Evolutionary conservation across 2,329 filamentous ascomycete species (phyloP), one percentile per base, ranked within the genome.

Genomic region (Chrysoporthe austroafricana): DNA sequence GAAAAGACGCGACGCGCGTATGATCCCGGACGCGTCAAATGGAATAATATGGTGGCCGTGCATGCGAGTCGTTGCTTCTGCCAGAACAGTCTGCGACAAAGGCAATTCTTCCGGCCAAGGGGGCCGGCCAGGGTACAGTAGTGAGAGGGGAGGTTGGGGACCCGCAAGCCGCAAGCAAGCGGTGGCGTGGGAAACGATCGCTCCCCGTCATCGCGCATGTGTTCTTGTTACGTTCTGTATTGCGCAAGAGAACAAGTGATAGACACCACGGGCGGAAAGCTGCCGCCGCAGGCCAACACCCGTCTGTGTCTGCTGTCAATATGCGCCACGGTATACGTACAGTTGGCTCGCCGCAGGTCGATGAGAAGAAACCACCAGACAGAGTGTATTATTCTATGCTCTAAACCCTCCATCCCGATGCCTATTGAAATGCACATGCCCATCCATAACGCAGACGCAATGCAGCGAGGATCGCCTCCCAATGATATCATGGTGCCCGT

Each of bases 401-500:
- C 50, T 32, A 52, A 21, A 1, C 48, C 9, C 9, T 44, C 36
- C n/a, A 36, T 46, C 18, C 16, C 44, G 3, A 26, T 34, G 26
- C n/a, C 11, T 42, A 2, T 52, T 16, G 21, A n/a, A 50, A 52
- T 62, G 11, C 34, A 14, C 6, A 2, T 9, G 4, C 13, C 59
- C 2, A 34, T 2, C 9, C 11, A 1, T 8, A 32, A 18, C 16
- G 8, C 39, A 54, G 16, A 61, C 26, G 56, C 56, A 67, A 64
- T 67, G 66, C 62, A 65, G 21, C 48, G n/a, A 57, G 21, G 14
- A 32, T 63, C 65, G 52, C 52, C 52, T 54, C 44, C 39, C 21
- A 26, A 52, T 62, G 48, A 16, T 48, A 32, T 46, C 43, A n/a
- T 56, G 5, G 54, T 67, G 36, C 39, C 36, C 34, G 9, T 9